Evolutionary conservation across 2,329 filamentous ascomycete species (phyloP), one percentile per base, ranked within the genome.

Genomic region (Catunica adiposa): DNA sequence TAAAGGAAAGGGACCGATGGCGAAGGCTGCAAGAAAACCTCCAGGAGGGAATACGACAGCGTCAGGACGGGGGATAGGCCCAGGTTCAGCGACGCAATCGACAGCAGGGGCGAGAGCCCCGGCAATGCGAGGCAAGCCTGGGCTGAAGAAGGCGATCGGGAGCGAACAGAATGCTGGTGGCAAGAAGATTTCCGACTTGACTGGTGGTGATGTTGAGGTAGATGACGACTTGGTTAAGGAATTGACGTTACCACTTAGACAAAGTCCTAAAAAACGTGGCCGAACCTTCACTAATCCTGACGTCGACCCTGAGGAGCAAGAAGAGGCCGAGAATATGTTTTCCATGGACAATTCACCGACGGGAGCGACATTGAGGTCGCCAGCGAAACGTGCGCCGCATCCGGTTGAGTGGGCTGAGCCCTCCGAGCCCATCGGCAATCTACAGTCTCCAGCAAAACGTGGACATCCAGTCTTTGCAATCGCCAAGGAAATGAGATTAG

Each of bases 111-210:
- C 22, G 37, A 34, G 37, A 6, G 23, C 67, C 66, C 56, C 64
- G 67, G 15, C 29, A 23, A 64, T 65, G 56, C 62, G 68, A 59
- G 67, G 63, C 60, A 55, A 62, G 46, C 57, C 63, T 34, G 53
- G 62, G n/a, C 17, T 25, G 64, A 69, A 56, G 65, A 67, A 25
- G 11, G 15, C 1, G 11, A 6, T 56, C 65, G 69, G 42, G 73
- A 72, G 60, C 72, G 71, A 56, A 78, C 79, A 34, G 68, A 83
- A n/a, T n/a, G n/a, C n/a, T n/a, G 54, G 82, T 78, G 67, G 78
- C 68, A 82, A 77, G 70, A 83, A 83, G 71, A 73, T 78, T 61
- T 78, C 77, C 42, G 77, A 81, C 67, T 69, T 82, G 61, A 46
- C 51, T 44, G 26, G 9, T 8, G 46, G 31, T 15, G 50, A 38